A percentile compares a stretch with the other conserved stretches of the same genome.
Conservation (phyloP, 2,329 filamentous ascomycete genomes). For the Fusarium buharicum region DNA sequence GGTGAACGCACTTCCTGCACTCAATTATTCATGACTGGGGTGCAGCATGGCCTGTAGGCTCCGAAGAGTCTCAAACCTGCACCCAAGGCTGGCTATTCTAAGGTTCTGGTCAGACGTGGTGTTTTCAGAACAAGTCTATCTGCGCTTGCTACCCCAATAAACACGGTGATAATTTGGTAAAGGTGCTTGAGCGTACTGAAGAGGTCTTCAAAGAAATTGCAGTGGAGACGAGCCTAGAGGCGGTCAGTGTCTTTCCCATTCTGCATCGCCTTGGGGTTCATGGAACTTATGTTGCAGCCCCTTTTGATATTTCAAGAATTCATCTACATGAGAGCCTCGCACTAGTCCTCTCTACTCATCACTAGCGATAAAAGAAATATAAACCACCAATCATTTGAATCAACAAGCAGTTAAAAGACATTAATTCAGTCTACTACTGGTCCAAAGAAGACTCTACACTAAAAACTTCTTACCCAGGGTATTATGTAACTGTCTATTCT, state of each 20-base stretch:
- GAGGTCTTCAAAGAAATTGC: conserved; percentile 8
- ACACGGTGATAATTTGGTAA: conserved; percentile 34
- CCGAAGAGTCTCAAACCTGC: conserved; percentile 46
- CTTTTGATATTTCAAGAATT: too few relatives aligned
- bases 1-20: conserved; percentile 40
- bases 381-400: too few relatives aligned
- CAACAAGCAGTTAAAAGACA: too few relatives aligned
- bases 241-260: conserved; percentile 10
- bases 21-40: conserved; percentile 53
- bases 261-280: conserved; percentile 28
- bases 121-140: conserved; percentile 20
- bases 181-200: conserved; percentile 23
- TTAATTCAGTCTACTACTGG: background rate
- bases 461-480: too few relatives aligned
- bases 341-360: too few relatives aligned
- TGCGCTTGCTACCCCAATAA: conserved; percentile 19
- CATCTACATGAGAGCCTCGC: too few relatives aligned
- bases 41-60: conserved; percentile 48
- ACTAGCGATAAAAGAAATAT: too few relatives aligned
- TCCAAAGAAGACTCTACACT: background rate
- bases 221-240: conserved; percentile 8
- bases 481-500: background rate
- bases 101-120: conserved; percentile 30
- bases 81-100: conserved; percentile 40
- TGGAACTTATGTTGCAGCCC: conserved; percentile 13